Base-by-base conservation (phyloP, 2,329 filamentous ascomycete genomes). In the Diaporthe australafricana region DNA sequence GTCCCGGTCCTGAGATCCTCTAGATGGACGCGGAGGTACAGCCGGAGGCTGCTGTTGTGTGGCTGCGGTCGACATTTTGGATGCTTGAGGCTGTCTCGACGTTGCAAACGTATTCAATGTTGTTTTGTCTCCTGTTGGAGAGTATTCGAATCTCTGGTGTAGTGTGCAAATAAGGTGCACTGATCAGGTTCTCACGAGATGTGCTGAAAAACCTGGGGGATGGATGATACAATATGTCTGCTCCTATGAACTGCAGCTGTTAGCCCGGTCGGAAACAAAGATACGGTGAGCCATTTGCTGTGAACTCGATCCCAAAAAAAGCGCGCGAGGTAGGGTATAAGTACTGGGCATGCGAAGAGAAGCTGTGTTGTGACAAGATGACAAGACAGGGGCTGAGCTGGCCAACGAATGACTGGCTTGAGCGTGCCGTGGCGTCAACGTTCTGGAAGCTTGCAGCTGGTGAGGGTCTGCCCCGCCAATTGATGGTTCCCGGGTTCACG, bases 21-120 rank as follows among this genome's bases (percentile, higher is more conserved):
- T 85, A 50, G 83, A 81, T 12, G 89, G 89, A 74, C 89, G 87
- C 76, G 89, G 88, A 60, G 89, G 89, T 71, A 91, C 83, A 69
- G 78, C 78, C n/a, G 89, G 89, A 68, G 83, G 83, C 80, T 85
- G 85, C 82, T 86, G 85, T 66, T 85, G 82, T 73, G 87, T 76
- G 65, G 78, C 74, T 71, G 79, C 80, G 76, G 87, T 81, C 76
- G 87, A 85, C 86, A 89, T 90, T 75, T 70, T 80, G 76, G 32
- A 35, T 17, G 11, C 12, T 50, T 69, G 30, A 14, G 6, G 32
- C 5, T 69, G 22, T 35, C 22, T 56, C 16, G 35, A 52, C 17
- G 35, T 35, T 25, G n/a, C 17, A 9, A 20, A 7, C 30, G 30
- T 6, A 25, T 11, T 56, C 22, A 22, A 65, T 20, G 2, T 14